phyloP scores from a whole-genome alignment of 495 filamentous ascomycete species.

The Xylaria nigripes region DNA sequence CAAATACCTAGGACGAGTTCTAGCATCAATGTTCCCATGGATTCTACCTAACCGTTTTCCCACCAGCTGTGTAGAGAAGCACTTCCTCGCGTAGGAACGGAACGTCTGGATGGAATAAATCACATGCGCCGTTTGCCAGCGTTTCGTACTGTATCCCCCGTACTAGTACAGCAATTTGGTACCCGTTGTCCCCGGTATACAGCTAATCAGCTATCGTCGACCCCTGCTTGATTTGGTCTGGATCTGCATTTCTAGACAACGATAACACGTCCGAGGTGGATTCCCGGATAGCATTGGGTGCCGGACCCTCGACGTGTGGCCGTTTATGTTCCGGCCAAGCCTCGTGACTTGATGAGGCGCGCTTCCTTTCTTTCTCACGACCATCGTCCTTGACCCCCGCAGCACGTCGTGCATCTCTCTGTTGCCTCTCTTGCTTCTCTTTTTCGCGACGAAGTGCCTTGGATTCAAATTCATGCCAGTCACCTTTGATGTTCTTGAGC shows the following conservation, averaged over 20 bases:
- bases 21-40: no score
- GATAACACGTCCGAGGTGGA: conserved; percentile 7
- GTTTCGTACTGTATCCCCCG: no score
- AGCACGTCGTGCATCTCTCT: conserved; percentile 61
- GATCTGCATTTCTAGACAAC: not conserved
- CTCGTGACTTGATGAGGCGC: conserved; percentile 31
- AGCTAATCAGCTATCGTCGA: not conserved
- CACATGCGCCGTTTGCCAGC: no score
- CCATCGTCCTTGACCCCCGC: conserved; percentile 38
- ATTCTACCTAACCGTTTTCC: no score
- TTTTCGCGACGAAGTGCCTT: conserved; percentile 90
- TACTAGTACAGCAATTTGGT: no score
- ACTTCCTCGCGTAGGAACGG: no score
- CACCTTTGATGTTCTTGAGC: conserved; percentile 75
- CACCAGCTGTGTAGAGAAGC: no score
- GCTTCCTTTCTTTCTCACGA: conserved; percentile 43
- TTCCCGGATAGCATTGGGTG: conserved; percentile 1
- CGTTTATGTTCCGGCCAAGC: conserved; percentile 34
- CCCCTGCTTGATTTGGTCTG: not conserved
- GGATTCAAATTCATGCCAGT: conserved; percentile 99
- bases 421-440: conserved; percentile 67
- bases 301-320: conserved; percentile 30
- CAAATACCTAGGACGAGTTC: no score
- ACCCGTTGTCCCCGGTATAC: not conserved
- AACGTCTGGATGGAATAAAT: no score